Percentiles rank a stretch among this genome's conserved stretches.
These are phyloP conservation scores for Thraustochytrium striatum DNA, from an alignment of 352 stramenopile genomes.

Conservation along the genomic window DNA sequence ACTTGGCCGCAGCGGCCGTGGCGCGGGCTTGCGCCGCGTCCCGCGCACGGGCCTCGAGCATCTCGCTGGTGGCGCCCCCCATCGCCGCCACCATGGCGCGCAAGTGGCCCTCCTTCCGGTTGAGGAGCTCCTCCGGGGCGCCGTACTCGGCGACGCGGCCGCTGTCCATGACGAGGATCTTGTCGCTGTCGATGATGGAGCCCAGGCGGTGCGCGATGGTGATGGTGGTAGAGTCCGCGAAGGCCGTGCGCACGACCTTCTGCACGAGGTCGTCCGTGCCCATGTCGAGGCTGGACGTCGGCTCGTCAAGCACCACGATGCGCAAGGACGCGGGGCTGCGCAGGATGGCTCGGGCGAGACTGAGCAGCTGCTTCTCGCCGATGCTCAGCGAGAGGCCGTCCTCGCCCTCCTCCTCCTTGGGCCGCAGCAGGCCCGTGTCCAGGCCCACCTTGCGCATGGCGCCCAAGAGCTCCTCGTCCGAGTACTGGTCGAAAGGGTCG, in stretches of 20 bases:
- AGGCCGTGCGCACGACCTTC: conserved; percentile 82
- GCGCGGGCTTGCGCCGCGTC: no score
- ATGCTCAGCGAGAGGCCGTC: conserved; percentile 68
- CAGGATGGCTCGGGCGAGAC: conserved; percentile 85
- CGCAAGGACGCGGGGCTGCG: conserved; percentile 66
- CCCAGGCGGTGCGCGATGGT: conserved; percentile 95
- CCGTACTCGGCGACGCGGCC: conserved; percentile 67
- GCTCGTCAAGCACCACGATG: conserved; percentile 97
- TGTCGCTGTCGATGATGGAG: conserved; percentile 91
- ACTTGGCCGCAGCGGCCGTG: no score
- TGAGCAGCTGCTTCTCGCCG: conserved; percentile 88
- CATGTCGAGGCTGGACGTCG: conserved; percentile 82
- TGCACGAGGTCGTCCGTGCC: conserved; percentile 82
- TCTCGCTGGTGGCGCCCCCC: not conserved
- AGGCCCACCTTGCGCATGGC: conserved; percentile 78
- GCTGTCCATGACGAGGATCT: conserved; percentile 75
- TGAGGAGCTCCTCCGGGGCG: conserved; percentile 59
- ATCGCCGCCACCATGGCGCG: conserved; percentile 38
- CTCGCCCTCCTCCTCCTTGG: conserved; percentile 77
- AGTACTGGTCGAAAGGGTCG: conserved; percentile 67
- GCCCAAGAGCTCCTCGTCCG: conserved; percentile 78
- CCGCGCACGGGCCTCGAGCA: not conserved
- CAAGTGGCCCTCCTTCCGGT: not conserved
- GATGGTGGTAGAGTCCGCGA: conserved; percentile 84
- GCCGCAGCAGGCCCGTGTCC: conserved; percentile 49